phyloP scores from a whole-genome alignment of 2,329 filamentous ascomycete species.

The Monosporascus ibericus region DNA sequence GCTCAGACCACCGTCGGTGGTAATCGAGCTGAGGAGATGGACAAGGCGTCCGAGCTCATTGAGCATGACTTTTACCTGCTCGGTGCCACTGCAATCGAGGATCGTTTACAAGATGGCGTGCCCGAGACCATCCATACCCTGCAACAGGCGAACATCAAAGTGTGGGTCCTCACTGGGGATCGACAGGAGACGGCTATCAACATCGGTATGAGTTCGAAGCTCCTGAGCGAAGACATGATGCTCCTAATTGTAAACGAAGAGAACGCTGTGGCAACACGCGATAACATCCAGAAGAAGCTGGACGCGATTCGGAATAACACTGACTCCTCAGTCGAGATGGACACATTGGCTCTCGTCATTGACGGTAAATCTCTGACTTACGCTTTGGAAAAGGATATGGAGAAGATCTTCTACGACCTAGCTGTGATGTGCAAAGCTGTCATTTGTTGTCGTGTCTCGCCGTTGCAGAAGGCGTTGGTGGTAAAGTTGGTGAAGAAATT shows the following conservation, averaged over 20 bases:
- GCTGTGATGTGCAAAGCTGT: slow-evolving; percentile 98
- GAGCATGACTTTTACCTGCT: slow-evolving; percentile 88
- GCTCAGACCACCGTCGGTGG: slow-evolving; percentile 87
- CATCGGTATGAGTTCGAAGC: slow-evolving; percentile 98
- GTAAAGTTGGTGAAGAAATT: slow-evolving; percentile 95
- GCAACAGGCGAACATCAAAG: slow-evolving; percentile 94
- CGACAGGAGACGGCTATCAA: slow-evolving; percentile 99
- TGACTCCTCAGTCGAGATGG: slow-evolving; percentile 68
- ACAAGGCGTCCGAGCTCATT: slow-evolving; percentile 94
- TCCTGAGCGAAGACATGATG: slow-evolving; percentile 98
- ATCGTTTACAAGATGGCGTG: slow-evolving; percentile 92
- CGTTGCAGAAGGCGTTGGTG: slow-evolving; percentile 92
- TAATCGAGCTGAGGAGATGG: slow-evolving; percentile 87
- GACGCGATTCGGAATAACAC: slow-evolving; percentile 83
- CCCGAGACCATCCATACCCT: slow-evolving; percentile 97
- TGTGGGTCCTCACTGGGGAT: slow-evolving; percentile 97
- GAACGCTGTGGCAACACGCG: slow-evolving; percentile 66
- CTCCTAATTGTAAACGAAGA: slow-evolving; percentile 95
- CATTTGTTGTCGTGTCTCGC: slow-evolving; percentile 94
- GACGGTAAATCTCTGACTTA: slow-evolving; percentile 94
- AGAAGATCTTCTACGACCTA: slow-evolving; percentile 87
- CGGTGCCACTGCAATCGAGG: slow-evolving; percentile 94
- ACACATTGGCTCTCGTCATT: slow-evolving; percentile 86
- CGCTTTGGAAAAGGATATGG: slow-evolving; percentile 87
- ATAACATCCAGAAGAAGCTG: slow-evolving; percentile 89